Evolutionary conservation across 2,329 filamentous ascomycete species (phyloP), one percentile per base, ranked within the genome.

Genomic region (Pseudogymnoascus sp.): DNA sequence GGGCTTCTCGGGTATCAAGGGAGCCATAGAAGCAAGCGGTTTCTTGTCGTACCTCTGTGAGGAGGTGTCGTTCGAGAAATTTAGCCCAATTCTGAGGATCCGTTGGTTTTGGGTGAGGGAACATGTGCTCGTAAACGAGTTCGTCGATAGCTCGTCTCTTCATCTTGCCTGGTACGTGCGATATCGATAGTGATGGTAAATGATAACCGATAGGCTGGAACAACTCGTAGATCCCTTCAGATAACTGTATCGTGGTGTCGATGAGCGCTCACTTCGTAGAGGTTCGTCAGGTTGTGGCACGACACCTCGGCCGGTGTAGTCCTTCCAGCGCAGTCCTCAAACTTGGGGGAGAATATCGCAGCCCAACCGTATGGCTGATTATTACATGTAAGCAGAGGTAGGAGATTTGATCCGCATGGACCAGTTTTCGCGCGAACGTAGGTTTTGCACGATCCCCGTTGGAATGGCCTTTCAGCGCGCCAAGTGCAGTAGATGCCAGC

Each of bases 1-100:
- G 89, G 66, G 89, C 88, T 76, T 93, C 89, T 66, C 87, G 83
- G 25, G 87, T 90, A 70, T 90, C 86, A 66, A 92, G 82, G 69
- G 89, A 86, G 66, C 89, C 89, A 73, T 90, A 92, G 75, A 90
- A 92, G 59, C 85, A 70, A 62, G 71, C 69, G 1, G 89, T 90
- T 73, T 92, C 89, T 70, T 89, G 85, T 62, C 89, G 87, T 62
- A 92, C 88, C 76, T 92, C 89, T 65, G 71, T 70, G 58, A 92
- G 87, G 57, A 92, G 82, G 72, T 84, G 82, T 63, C 86, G 83
- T 67, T 86, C 83, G 53, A 92, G 80, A 43, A 91, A 81, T 41
- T 80, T 81, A 61, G 84, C 80, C 75, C 92, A 92, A 69, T 83
- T 87, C 61, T 83, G 81, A 9, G 89, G 88, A 68, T 92, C 89